These are phyloP conservation scores for Flueggea neowawraea DNA, from an alignment of 441 rosid genomes.

Conservation along the genomic window DNA sequence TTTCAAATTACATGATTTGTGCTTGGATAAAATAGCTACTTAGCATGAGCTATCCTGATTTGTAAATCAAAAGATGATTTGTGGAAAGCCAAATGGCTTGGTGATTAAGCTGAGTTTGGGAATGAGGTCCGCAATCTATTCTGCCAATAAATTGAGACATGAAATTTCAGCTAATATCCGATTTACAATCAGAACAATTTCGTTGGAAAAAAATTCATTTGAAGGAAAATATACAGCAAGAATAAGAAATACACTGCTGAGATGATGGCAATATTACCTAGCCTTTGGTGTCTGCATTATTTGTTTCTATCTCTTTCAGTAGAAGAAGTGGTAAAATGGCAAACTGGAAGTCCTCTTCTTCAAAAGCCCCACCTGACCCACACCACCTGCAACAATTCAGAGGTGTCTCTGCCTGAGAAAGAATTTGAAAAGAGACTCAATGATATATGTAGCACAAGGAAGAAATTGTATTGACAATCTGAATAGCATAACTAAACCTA, in stretches of 20 bases:
- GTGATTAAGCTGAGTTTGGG: too few species aligned
- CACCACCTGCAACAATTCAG: conserved; percentile 46
- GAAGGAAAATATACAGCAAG: not conserved
- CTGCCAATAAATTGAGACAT: too few species aligned
- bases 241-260: not conserved
- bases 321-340: conserved; percentile 11
- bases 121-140: too few species aligned
- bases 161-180: too few species aligned
- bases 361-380: conserved; percentile 52
- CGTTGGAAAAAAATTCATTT: not conserved
- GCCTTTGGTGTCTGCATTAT: conserved; percentile 90
- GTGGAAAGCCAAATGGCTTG: too few species aligned
- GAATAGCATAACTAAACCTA: too few species aligned
- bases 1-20: too few species aligned
- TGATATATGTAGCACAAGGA: conserved; percentile 28
- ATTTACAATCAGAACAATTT: too few species aligned
- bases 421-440: conserved; percentile 28
- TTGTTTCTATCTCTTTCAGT: conserved; percentile 23
- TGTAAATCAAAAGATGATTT: too few species aligned
- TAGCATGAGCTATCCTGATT: too few species aligned
- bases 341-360: conserved; percentile 22
- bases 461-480: not conserved
- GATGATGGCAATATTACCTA: conserved; percentile 42
- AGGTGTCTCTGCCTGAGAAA: conserved; percentile 27
- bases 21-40: too few species aligned